Evolutionary conservation across 108 stramenopile genomes (phyloP).

Genomic region (Pseudonitzschia pungens): DNA sequence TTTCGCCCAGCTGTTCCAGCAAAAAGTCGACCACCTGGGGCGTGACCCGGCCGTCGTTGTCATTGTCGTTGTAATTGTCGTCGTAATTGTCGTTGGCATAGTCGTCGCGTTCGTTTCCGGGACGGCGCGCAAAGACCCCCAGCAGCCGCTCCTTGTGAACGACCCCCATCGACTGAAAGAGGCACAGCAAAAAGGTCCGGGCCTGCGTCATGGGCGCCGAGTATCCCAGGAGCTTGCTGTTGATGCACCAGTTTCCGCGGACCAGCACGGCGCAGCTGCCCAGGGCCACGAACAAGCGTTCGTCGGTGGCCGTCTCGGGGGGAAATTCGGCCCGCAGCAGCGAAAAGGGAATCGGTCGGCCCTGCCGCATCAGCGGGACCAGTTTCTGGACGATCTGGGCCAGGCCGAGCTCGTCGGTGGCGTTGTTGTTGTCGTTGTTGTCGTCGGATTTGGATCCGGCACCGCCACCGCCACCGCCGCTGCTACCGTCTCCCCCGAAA

Average conservation of each 20-base stretch:
- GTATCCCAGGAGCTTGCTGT: slow-evolving; percentile 51
- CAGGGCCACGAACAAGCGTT: slow-evolving; percentile 54
- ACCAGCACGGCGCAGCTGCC: slow-evolving; percentile 76
- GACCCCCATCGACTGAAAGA: slow-evolving; percentile 68
- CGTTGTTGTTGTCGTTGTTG: slow-evolving; percentile 3
- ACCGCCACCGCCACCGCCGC: not conserved
- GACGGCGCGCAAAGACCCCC: slow-evolving; percentile 46
- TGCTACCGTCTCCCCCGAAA: slow-evolving; percentile 21
- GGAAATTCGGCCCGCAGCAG: slow-evolving; percentile 58
- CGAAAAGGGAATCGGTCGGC: slow-evolving; percentile 72
- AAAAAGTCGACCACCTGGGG: slow-evolving; percentile 54
- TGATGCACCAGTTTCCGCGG: slow-evolving; percentile 78
- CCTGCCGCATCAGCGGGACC: slow-evolving; percentile 57
- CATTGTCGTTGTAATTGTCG: not conserved
- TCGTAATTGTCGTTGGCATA: not conserved
- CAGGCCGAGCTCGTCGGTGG: slow-evolving; percentile 5
- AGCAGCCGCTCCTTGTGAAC: slow-evolving; percentile 63
- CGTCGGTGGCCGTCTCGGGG: slow-evolving; percentile 30
- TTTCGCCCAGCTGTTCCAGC: slow-evolving; percentile 61
- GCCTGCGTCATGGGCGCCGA: slow-evolving; percentile 44
- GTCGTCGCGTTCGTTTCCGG: too few species aligned
- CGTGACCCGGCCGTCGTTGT: slow-evolving; percentile 32
- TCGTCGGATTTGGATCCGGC: slow-evolving; percentile 12
- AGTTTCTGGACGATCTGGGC: slow-evolving; percentile 47
- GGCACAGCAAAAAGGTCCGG: slow-evolving; percentile 68